A percentile compares a stretch with the other conserved stretches of the same genome.
Evolutionary conservation across 2,329 filamentous ascomycete species (phyloP).

Genomic region (Aureobasidium zeae): DNA sequence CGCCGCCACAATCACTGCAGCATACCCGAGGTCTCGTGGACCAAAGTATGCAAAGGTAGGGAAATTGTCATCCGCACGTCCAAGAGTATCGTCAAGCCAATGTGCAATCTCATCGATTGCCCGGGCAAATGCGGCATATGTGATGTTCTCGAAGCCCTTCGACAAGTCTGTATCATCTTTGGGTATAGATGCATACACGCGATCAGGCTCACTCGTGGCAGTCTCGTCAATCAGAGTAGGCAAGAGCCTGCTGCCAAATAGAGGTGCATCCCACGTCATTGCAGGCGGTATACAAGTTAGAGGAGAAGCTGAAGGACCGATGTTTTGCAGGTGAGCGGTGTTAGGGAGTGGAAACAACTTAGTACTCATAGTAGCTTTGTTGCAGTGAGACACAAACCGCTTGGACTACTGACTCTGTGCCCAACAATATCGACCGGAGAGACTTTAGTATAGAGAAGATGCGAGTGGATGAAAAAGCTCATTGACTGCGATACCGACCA

Average conservation of each 20-base stretch:
- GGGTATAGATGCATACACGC: constrained; percentile 13
- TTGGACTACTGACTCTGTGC: too few relatives aligned
- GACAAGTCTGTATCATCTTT: constrained; percentile 6
- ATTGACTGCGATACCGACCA: too few relatives aligned
- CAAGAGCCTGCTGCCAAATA: constrained; percentile 6
- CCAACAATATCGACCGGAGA: too few relatives aligned
- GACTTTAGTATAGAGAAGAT: too few relatives aligned
- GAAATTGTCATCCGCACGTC: constrained; percentile 4
- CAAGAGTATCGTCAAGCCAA: constrained; percentile 11
- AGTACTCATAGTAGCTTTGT: too few relatives aligned
- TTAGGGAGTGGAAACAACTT: too few relatives aligned
- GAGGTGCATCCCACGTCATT: not conserved
- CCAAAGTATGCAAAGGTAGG: constrained; percentile 13
- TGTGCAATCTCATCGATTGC: constrained; percentile 9
- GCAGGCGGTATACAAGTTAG: too few relatives aligned
- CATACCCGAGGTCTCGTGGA: constrained; percentile 12
- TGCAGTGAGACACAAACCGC: too few relatives aligned
- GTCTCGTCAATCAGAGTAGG: constrained; percentile 5
- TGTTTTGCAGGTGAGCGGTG: too few relatives aligned
- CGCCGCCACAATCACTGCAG: constrained; percentile 6
- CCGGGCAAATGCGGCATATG: not conserved
- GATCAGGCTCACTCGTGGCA: not conserved
- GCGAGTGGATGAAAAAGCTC: too few relatives aligned
- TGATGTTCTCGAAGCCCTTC: constrained; percentile 4
- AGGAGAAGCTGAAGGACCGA: too few relatives aligned